Evolutionary conservation across 768 basidiomycete genomes (phyloP), one percentile per base, ranked within the genome.

Genomic region (Auriscalpium vulgare): DNA sequence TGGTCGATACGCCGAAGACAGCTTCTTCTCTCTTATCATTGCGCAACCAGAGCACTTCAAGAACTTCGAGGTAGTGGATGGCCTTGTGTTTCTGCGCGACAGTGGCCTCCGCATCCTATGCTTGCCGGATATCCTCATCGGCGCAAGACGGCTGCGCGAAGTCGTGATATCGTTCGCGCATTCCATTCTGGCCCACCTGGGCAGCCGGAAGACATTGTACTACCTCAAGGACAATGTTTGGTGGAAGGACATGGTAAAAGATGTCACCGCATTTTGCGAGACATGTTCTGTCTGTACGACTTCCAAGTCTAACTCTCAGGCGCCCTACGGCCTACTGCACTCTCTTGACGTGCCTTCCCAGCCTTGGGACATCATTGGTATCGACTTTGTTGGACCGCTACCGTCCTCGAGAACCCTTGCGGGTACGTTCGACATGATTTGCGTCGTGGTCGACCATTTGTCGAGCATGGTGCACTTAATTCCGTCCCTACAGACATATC

Each of bases 401-500:
- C 61, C 63, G 21, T 46, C 44, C 17, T 63, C 57, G 2, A 53
- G 47, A 14, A 62, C 53, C 36, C 11, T 60, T 17, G 17, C 59
- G 45, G 62, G 66, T 17, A n/a, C 47, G 7, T 68, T 58, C 56
- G 67, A 68, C 49, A 57, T 59, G 55, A 60, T 68, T 3, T 43
- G 40, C 40, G 70, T 17, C 55, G 56, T 13, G 62, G 67, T 70
- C 17, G 60, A 56, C 56, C 64, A 35, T 14, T 7, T 43, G 13
- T 13, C 40, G 7, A 13, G 13, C 11, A 43, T 43, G 62, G 66
- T 56, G 17, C 73, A 51, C 63, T 3, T 74, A 9, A 56, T 73
- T 1, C 68, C 70, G 1, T 68, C 66, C 14, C 11, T 50, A 16
- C 63, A 53, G 3, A 70, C 58, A 7, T 75, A 73, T 37, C 64